Evolutionary conservation across 202 grass and related monocot genomes (phyloP).

Genomic region (Hordeum pubiflorum): DNA sequence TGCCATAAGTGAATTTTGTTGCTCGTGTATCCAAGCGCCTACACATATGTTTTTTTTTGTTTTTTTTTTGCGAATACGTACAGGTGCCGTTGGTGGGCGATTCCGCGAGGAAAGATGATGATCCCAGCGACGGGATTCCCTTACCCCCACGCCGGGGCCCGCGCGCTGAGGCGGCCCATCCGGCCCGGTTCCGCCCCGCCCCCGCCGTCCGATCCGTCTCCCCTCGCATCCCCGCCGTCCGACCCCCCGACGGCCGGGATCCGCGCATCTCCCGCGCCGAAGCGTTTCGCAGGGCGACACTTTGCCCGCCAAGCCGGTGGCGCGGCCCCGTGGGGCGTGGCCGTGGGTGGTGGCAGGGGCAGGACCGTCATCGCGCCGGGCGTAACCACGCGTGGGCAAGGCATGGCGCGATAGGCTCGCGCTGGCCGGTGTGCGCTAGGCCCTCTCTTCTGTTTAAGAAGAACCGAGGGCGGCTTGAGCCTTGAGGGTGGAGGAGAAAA

Average conservation of each 20-base stretch:
- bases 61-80: no score
- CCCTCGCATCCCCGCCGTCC: not conserved
- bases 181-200: conserved; percentile 1
- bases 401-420: conserved; percentile 14
- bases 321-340: not conserved
- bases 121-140: conserved; percentile 22
- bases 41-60: no score
- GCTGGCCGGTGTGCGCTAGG: no score
- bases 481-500: not conserved
- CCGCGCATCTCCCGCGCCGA: not conserved
- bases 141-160: not conserved
- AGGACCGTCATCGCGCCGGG: not conserved
- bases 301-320: conserved; percentile 62
- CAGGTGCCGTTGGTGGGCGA: conserved; percentile 2
- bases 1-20: not conserved
- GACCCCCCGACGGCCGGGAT: not conserved
- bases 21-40: not conserved
- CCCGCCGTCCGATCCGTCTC: not conserved
- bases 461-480: not conserved
- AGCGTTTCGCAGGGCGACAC: conserved; percentile 36
- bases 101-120: not conserved
- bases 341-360: not conserved
- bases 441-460: not conserved
- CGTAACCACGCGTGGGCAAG: not conserved
- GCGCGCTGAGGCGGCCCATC: conserved; percentile 29